Evolutionary conservation across 257 asterid species (phyloP).

Genomic region (Knoxia roxburghii): DNA sequence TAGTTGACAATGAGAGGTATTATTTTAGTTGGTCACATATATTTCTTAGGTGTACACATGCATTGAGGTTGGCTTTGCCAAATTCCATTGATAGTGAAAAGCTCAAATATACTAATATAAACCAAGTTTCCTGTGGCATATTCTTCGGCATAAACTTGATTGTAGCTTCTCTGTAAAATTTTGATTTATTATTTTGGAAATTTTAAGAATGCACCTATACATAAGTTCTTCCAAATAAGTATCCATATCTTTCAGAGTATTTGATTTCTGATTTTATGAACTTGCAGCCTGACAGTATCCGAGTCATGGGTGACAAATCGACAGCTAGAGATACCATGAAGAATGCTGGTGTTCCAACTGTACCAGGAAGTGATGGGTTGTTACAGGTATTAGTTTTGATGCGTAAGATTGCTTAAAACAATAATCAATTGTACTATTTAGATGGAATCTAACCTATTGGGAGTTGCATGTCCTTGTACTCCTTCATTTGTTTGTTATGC

Average conservation of each 20-base stretch:
- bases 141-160: not conserved
- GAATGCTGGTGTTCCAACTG: conserved; percentile 99
- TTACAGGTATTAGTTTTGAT: conserved; percentile 46
- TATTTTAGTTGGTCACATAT: not conserved
- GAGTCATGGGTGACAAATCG: conserved; percentile 98
- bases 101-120: not conserved
- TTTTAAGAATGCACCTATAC: conserved; percentile 5
- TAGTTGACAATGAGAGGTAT: not conserved
- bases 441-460: not conserved
- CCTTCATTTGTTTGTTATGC: conserved; percentile 18
- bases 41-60: not conserved
- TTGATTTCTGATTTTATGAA: conserved; percentile 7
- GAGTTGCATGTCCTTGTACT: not conserved
- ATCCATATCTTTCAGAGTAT: not conserved
- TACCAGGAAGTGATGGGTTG: conserved; percentile 97
- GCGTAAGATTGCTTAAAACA: not conserved
- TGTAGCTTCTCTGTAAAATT: not conserved
- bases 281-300: conserved; percentile 90
- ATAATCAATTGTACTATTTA: not conserved
- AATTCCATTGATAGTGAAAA: too few relatives aligned
- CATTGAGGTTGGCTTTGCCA: not conserved
- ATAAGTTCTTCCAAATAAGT: not conserved
- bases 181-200: not conserved
- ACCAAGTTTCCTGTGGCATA: not conserved
- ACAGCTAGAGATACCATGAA: conserved; percentile 99